These are phyloP conservation scores for Brachypodium distachyon DNA, from an alignment of 202 grass and related monocot species.

Conservation along the genomic window DNA sequence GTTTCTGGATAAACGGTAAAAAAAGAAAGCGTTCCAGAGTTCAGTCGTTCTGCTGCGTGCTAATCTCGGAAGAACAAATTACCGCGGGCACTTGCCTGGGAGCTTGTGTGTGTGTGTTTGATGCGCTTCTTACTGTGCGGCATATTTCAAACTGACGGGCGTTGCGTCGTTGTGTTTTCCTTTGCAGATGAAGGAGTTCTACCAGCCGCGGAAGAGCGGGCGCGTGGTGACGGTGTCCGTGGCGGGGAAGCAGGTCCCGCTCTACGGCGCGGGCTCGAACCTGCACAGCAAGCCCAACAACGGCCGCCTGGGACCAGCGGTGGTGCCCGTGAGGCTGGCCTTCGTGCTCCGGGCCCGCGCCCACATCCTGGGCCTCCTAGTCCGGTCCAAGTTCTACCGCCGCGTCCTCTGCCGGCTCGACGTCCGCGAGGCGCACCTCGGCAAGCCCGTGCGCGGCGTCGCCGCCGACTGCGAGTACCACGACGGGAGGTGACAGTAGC, in stretches of 20 bases:
- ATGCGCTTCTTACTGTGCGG: too few species aligned
- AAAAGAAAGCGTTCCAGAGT: neutral
- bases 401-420: constrained; percentile 44
- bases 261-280: constrained; percentile 70
- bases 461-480: constrained; percentile 50
- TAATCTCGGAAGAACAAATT: too few species aligned
- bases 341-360: constrained; percentile 75
- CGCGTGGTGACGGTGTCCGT: constrained; percentile 56
- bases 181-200: constrained; percentile 84
- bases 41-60: too few species aligned
- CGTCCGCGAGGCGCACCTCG: constrained; percentile 51
- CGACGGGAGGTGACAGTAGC: constrained; percentile 34
- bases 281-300: constrained; percentile 82
- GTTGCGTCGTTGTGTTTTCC: neutral
- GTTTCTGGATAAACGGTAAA: neutral
- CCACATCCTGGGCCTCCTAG: constrained; percentile 77
- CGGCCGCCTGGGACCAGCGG: constrained; percentile 37
- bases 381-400: constrained; percentile 95
- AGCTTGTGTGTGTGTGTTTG: neutral
- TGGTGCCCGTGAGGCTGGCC: constrained; percentile 55
- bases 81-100: too few species aligned
- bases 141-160: too few species aligned
- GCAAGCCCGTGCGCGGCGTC: constrained; percentile 29
- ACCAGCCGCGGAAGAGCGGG: constrained; percentile 66
- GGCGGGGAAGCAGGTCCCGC: constrained; percentile 67